phyloP scores from a whole-genome alignment of 352 stramenopile genomes.

The Phytophthora sp. region DNA sequence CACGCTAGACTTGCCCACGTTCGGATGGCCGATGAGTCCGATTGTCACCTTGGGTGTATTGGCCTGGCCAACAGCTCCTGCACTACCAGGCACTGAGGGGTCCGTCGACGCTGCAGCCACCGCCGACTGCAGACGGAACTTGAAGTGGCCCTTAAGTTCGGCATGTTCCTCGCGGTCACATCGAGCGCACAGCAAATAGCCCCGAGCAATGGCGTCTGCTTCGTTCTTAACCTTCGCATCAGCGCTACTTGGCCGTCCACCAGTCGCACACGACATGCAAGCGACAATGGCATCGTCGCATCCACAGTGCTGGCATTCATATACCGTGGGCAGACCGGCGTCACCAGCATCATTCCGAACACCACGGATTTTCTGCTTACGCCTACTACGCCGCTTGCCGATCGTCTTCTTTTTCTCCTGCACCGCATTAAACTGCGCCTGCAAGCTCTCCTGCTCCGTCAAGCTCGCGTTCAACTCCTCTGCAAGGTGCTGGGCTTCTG shows the following conservation, averaged over 20 bases:
- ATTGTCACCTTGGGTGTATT: constrained; percentile 73
- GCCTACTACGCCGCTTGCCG: constrained; percentile 51
- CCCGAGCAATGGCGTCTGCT: constrained; percentile 59
- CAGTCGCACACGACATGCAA: constrained; percentile 66
- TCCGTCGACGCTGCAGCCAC: constrained; percentile 34
- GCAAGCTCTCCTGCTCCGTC: constrained; percentile 44
- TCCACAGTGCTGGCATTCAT: constrained; percentile 78
- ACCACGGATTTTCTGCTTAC: constrained; percentile 66
- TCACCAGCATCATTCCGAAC: constrained; percentile 20
- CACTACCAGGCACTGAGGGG: constrained; percentile 29
- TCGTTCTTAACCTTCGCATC: constrained; percentile 50
- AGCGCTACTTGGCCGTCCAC: constrained; percentile 29
- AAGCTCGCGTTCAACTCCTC: constrained; percentile 63
- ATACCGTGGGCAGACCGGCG: constrained; percentile 7
- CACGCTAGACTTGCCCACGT: constrained; percentile 90
- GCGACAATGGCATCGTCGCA: constrained; percentile 62
- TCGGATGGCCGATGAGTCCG: constrained; percentile 89
- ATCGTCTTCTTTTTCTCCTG: constrained; percentile 50
- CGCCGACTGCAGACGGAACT: constrained; percentile 49
- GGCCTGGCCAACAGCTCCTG: constrained; percentile 40
- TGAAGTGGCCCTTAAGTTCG: constrained; percentile 67
- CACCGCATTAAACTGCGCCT: constrained; percentile 32
- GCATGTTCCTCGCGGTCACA: constrained; percentile 77
- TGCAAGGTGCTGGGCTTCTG: constrained; percentile 61
- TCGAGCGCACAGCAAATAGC: constrained; percentile 70